Evolutionary conservation across 2,329 filamentous ascomycete genomes (phyloP).

Genomic region (Aspergillus novofumigatus): DNA sequence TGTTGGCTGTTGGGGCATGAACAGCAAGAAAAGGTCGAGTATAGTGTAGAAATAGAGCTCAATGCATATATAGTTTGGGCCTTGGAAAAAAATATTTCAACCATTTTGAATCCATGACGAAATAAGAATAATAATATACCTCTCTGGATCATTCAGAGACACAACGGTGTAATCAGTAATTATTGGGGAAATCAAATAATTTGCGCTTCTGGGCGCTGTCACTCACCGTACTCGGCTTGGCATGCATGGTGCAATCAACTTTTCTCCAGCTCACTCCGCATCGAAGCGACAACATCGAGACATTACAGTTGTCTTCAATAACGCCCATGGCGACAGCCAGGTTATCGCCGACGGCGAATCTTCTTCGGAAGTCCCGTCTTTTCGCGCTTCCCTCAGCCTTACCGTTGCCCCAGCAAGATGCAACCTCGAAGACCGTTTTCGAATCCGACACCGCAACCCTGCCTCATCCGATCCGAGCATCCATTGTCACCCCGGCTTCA

Average conservation of each 20-base stretch:
- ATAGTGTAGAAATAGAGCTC: background rate
- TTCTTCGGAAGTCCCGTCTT: constrained; percentile 82
- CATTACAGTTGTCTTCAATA: constrained; percentile 19
- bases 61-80: background rate
- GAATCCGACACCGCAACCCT: constrained; percentile 68
- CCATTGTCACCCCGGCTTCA: constrained; percentile 70
- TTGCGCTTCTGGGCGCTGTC: constrained; percentile 17
- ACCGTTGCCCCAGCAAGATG: constrained; percentile 54
- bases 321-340: constrained; percentile 41
- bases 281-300: constrained; percentile 11
- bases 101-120: too few species aligned
- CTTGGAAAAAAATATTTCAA: background rate
- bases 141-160: background rate
- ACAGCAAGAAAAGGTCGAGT: background rate
- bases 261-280: constrained; percentile 24
- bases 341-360: constrained; percentile 58
- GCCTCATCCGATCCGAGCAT: constrained; percentile 74
- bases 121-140: background rate
- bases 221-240: constrained; percentile 24
- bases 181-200: background rate
- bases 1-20: constrained; percentile 31
- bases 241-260: constrained; percentile 26
- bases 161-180: background rate
- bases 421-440: constrained; percentile 45
- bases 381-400: constrained; percentile 81